Conservation (phyloP, 768 basidiomycete species). For the Trametes punicea region DNA sequence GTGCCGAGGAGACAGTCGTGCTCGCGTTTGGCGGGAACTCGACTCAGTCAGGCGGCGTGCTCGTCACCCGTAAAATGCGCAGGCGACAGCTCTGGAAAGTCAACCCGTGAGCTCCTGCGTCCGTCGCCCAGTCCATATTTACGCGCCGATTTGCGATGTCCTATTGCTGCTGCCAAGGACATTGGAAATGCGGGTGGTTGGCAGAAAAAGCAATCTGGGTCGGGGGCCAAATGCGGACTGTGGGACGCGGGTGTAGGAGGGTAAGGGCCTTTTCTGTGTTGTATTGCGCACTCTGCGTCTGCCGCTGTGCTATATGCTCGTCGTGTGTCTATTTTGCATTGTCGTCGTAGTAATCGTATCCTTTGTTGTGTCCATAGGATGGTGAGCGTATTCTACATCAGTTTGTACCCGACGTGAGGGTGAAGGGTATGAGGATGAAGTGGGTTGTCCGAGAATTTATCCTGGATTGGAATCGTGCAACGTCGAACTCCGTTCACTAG, state of each 20-base stretch:
- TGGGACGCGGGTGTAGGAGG: not conserved
- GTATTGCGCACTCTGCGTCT: slow-evolving; percentile 11
- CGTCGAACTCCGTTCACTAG: no score
- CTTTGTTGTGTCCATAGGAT: slow-evolving; percentile 18
- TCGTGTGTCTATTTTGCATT: slow-evolving; percentile 21
- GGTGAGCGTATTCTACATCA: slow-evolving; percentile 12
- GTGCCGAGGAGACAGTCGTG: slow-evolving; percentile 88
- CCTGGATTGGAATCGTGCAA: no score
- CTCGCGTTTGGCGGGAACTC: slow-evolving; percentile 78
- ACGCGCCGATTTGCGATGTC: not conserved
- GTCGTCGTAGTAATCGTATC: slow-evolving; percentile 15
- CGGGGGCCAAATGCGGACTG: no score
- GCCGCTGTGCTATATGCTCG: slow-evolving; percentile 20
- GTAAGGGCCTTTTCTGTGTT: not conserved
- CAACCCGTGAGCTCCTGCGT: slow-evolving; percentile 17
- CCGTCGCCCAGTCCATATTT: not conserved
- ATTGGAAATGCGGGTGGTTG: no score
- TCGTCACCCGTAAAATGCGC: slow-evolving; percentile 84
- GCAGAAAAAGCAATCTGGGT: no score
- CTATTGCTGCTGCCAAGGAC: not conserved
- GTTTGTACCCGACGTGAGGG: slow-evolving; percentile 3
- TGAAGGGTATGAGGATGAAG: no score
- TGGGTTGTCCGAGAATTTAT: no score
- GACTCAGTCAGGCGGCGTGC: slow-evolving; percentile 70
- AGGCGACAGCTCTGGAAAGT: slow-evolving; percentile 45